Evolutionary conservation across 495 filamentous ascomycete genomes (phyloP), one percentile per base, ranked within the genome.

Genomic region (Xylaria longipes): DNA sequence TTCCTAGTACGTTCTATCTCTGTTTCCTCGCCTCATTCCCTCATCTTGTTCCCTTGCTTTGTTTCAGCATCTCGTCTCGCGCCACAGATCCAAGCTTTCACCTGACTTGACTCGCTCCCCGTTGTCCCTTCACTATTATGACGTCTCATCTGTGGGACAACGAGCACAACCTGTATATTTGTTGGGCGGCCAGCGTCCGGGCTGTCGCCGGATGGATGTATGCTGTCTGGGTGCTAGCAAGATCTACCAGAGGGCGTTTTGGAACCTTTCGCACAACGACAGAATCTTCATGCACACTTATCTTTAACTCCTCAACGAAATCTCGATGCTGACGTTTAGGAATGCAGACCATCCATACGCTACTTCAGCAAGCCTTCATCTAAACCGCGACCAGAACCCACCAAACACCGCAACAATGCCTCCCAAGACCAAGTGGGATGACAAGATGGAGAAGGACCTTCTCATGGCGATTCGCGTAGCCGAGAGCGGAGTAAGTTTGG

Each of bases 361-460:
- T n/a, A 4, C 31, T 0, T 5, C 31, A 22, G 5, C 0, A 37
- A 22, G 11, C 29, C 31, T 17, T 33, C 27, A 29, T 54, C 27
- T 7, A 17, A 61, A n/a, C 29, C 57, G 6, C 37, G 3, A 46
- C 14, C 22, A 46, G 25, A 65, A 15, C n/a, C 25, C 25, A 20
- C 50, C 25, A 64, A 27, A 25, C 12, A 56, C 29, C 2, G 48
- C 48, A 2, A 41, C 29, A 22, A 68, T 68, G 65, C 25, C 52
- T 1, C 50, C 50, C 20, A 48, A 48, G 20, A 56, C 22, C 17
- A 56, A 57, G 37, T 68, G 65, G 65, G 50, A 31, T 15, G 50
- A 68, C n/a, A 45, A 68, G 25, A 22, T 14, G 11, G 68, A 70
- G 45, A 29, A 31, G 11, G 68, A 70, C 31, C 25, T 70, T 1